Evolutionary conservation across 1,139 yeast species (phyloP).

Genomic region (Kurtzmaniella natalensis): DNA sequence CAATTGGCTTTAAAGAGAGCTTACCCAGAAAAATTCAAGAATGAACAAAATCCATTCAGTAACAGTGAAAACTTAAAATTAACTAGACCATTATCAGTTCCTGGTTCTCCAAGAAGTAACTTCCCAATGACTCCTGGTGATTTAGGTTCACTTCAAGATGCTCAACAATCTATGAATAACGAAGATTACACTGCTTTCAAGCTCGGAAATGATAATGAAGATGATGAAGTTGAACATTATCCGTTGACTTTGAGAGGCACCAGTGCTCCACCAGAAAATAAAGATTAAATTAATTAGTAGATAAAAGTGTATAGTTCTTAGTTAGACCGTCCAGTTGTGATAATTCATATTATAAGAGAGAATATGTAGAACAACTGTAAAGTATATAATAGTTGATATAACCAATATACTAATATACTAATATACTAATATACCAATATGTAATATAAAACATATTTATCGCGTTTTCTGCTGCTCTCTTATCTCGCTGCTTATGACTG

Average conservation of each 20-base stretch:
- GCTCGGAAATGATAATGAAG: conserved; percentile 53
- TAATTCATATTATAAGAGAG: no score
- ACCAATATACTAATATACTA: no score
- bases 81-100: conserved; percentile 89
- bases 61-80: conserved; percentile 57
- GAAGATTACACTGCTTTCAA: conserved; percentile 81
- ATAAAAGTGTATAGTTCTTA: no score
- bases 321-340: no score
- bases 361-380: no score
- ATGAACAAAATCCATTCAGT: conserved; percentile 60
- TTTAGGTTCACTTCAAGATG: conserved; percentile 92
- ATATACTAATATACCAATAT: no score
- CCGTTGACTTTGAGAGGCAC: conserved; percentile 46
- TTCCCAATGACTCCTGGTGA: conserved; percentile 96
- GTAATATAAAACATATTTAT: no score
- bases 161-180: conserved; percentile 64
- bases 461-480: no score
- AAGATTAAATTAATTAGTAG: no score
- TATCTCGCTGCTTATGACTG: no score
- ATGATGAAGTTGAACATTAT: conserved; percentile 30
- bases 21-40: conserved; percentile 78
- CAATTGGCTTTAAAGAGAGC: conserved; percentile 90
- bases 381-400: no score
- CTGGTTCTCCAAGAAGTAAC: conserved; percentile 80
- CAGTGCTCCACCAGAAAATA: conserved; percentile 34